Conservation (phyloP, 2,329 filamentous ascomycete species). For the Pseudocercospora macadamiae region DNA sequence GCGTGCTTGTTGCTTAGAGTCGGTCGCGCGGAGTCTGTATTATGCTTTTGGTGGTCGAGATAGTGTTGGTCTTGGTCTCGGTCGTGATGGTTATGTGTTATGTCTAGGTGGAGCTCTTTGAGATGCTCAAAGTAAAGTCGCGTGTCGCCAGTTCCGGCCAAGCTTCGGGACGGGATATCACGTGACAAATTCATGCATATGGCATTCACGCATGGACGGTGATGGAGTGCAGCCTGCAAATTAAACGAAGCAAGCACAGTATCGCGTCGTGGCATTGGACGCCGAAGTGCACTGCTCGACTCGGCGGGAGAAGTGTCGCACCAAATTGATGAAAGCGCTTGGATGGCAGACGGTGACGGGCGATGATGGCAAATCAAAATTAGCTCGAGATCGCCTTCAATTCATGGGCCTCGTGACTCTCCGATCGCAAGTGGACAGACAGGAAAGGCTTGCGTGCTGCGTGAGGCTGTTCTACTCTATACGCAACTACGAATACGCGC, state of each 20-base stretch:
- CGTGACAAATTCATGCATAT: neutral
- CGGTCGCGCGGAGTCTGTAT: neutral
- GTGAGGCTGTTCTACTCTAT: too few species aligned
- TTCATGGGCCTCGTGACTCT: neutral
- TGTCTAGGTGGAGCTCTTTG: conserved; percentile 1
- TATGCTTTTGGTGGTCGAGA: neutral
- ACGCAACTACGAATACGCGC: too few species aligned
- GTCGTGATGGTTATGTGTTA: neutral
- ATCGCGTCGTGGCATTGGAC: neutral
- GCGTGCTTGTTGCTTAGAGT: conserved; percentile 1
- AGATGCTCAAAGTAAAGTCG: neutral
- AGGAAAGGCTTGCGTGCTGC: too few species aligned
- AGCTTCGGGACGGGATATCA: too few species aligned
- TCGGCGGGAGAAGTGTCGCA: too few species aligned
- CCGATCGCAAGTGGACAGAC: neutral
- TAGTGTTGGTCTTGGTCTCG: neutral
- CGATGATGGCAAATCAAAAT: neutral
- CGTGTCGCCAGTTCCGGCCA: neutral
- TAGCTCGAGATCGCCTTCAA: neutral
- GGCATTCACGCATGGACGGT: neutral
- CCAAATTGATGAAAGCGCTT: too few species aligned
- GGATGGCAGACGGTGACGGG: neutral
- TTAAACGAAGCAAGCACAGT: neutral
- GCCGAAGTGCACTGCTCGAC: too few species aligned
- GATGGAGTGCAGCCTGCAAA: neutral